Evolutionary conservation across 305 asterid species (phyloP).

Genomic region (Monarda citriodora): DNA sequence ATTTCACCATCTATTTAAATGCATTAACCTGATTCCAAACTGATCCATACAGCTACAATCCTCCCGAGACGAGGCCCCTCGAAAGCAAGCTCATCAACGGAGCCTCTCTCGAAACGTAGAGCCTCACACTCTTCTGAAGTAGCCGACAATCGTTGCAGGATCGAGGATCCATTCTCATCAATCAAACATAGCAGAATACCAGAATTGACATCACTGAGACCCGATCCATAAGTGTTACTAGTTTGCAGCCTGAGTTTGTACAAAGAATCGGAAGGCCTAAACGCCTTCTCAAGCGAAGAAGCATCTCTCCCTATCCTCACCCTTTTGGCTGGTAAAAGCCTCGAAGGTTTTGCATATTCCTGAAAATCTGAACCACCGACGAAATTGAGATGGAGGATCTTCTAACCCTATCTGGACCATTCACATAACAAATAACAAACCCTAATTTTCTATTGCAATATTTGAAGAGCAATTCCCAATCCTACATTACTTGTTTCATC

Average conservation of each 20-base stretch:
- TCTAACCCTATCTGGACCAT: slow-evolving; percentile 38
- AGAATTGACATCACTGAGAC: slow-evolving; percentile 58
- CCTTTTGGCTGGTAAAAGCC: slow-evolving; percentile 61
- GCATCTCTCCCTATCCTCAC: slow-evolving; percentile 35
- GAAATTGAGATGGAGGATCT: no score
- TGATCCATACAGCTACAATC: slow-evolving; percentile 77
- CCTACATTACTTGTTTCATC: background rate
- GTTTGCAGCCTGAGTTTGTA: slow-evolving; percentile 72
- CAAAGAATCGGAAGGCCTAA: slow-evolving; percentile 32
- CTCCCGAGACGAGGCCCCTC: slow-evolving; percentile 80
- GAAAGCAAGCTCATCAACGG: slow-evolving; percentile 62
- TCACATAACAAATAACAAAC: background rate
- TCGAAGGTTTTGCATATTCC: slow-evolving; percentile 75
- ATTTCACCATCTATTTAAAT: no score
- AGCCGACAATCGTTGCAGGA: slow-evolving; percentile 74
- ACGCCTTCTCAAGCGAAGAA: slow-evolving; percentile 28
- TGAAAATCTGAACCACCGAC: slow-evolving; percentile 62
- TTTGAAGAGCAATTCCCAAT: background rate
- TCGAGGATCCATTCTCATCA: slow-evolving; percentile 78
- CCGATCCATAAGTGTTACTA: slow-evolving; percentile 68
- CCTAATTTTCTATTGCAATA: no score
- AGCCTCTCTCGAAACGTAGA: slow-evolving; percentile 68
- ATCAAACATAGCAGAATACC: slow-evolving; percentile 74
- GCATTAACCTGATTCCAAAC: slow-evolving; percentile 79
- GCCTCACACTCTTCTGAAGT: slow-evolving; percentile 36